phyloP scores from a whole-genome alignment of 2,329 filamentous ascomycete genomes.

The Akanthomyces uredinophilus region DNA sequence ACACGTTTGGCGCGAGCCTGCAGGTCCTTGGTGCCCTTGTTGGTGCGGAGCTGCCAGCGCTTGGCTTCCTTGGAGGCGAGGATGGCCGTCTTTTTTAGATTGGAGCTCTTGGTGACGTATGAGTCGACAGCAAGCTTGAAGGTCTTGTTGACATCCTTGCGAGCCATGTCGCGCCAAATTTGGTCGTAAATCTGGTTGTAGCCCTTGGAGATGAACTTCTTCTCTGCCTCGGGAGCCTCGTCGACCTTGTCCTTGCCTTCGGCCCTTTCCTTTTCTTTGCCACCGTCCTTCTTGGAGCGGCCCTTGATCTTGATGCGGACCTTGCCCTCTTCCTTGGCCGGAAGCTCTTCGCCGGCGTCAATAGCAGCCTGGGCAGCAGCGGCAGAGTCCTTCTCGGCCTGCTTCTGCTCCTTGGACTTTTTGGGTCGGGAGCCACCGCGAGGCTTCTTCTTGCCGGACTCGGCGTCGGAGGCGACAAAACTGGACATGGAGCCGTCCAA shows the following conservation, averaged over 20 bases:
- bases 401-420: conserved; percentile 85
- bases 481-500: conserved; percentile 78
- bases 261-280: conserved; percentile 38
- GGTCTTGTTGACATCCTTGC: conserved; percentile 90
- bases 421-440: conserved; percentile 67
- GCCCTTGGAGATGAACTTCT: conserved; percentile 77
- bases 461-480: conserved; percentile 64
- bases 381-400: conserved; percentile 75
- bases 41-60: conserved; percentile 93
- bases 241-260: conserved; percentile 47
- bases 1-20: conserved; percentile 95
- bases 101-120: conserved; percentile 82
- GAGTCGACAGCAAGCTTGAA: conserved; percentile 84
- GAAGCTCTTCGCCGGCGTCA: conserved; percentile 69
- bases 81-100: conserved; percentile 95
- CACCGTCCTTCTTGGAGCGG: conserved; percentile 39
- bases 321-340: conserved; percentile 52
- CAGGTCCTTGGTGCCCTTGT: conserved; percentile 97
- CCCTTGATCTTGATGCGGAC: conserved; percentile 60
- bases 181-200: conserved; percentile 97
- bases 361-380: conserved; percentile 82
- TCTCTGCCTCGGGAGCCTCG: conserved; percentile 50
- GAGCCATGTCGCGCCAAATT: conserved; percentile 91
- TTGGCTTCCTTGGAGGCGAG: conserved; percentile 95
- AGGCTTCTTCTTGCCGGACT: conserved; percentile 50